phyloP scores from a whole-genome alignment of 163 green algal genomes.

The Coccomyxa subellipsoidea region DNA sequence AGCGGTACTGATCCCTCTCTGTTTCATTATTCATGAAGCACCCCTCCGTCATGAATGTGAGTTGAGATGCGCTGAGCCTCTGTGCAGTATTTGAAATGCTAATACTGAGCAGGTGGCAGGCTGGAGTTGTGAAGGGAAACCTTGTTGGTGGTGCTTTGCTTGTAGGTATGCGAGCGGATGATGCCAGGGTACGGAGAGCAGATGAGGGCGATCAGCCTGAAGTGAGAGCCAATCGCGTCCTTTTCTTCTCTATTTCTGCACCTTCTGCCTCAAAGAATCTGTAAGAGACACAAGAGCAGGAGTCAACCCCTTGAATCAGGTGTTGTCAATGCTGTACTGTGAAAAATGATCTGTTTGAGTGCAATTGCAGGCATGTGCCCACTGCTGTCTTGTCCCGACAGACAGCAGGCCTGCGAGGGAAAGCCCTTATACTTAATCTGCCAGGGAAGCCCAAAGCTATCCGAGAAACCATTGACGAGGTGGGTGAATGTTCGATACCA shows the following conservation, averaged over 20 bases:
- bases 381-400: conserved; percentile 91
- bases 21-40: too few species aligned
- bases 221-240: conserved; percentile 18
- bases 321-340: too few species aligned
- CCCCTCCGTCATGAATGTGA: too few species aligned
- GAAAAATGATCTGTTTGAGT: too few species aligned
- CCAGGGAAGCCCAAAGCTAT: conserved; percentile 92
- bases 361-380: conserved; percentile 77
- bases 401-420: conserved; percentile 81
- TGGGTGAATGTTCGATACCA: too few species aligned
- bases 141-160: background rate
- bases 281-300: too few species aligned
- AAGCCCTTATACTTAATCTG: conserved; percentile 86
- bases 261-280: too few species aligned
- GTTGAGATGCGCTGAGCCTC: background rate
- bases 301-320: too few species aligned
- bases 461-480: conserved; percentile 87
- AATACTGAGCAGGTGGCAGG: too few species aligned
- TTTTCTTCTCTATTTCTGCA: too few species aligned
- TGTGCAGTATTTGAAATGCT: too few species aligned
- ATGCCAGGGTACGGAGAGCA: conserved; percentile 81
- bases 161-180: conserved; percentile 74
- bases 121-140: too few species aligned
- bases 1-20: conserved; percentile 53
- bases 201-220: conserved; percentile 60